Evolutionary conservation across 495 filamentous ascomycete genomes (phyloP), one percentile per base, ranked within the genome.

Genomic region (Acidomyces sp.): DNA sequence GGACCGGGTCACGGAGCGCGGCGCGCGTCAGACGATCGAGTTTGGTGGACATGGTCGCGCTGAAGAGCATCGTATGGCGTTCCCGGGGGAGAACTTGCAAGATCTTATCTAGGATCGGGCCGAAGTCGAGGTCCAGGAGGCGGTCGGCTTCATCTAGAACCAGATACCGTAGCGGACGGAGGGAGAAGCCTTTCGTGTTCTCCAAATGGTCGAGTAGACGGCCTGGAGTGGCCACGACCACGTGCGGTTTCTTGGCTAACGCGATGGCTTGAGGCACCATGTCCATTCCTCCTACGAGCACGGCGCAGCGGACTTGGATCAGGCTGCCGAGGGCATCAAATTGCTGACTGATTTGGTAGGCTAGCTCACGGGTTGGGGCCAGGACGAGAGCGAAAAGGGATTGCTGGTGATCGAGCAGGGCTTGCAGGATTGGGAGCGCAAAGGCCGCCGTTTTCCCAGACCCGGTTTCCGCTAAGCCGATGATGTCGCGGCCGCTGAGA

Each of bases 71-170:
- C 2, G 92, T 95, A 11, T 70, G 64, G 25, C 79, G 68, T 37
- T 87, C 78, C n/a, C 74, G 61, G 0, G 87, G 88, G 4, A 96
- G 68, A 21, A 93, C 80, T 59, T 86, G 86, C 23, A 96, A 70
- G 38, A 96, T 82, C 57, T 93, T 94, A 55, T 94, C 85, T 9
- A 95, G 68, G 17, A 90, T 76, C 3, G 85, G 82, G 0, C 85
- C 90, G 55, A 95, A 96, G 60, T 95, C 88, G 59, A 94, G 75
- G 55, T 96, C 90, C 0, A 97, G 71, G 0, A 97, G 68, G 25
- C 85, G 69, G 55, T 97, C 88, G 20, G 88, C 90, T 61, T 97
- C 90, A 50, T 95, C 90, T 73, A 95, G 84, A 25, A 92, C 85
- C 0, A 95, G 70, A 51, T 87, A 93, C 52, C 85, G 84, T 3